phyloP scores from a whole-genome alignment of 2,329 filamentous ascomycete species.

The Elsinoe ampelina region DNA sequence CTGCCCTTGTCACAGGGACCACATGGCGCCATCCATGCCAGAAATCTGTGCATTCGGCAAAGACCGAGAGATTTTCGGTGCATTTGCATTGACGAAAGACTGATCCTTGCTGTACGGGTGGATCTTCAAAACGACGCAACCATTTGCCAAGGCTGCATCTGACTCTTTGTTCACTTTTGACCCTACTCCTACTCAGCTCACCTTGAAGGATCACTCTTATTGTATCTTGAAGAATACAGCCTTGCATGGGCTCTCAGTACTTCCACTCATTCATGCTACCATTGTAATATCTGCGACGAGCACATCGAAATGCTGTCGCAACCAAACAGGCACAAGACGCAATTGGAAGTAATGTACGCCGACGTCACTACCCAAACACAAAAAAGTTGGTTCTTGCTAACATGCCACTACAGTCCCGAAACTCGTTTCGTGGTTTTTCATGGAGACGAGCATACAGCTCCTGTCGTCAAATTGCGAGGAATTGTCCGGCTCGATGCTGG shows the following conservation, averaged over 20 bases:
- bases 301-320: slow-evolving; percentile 14
- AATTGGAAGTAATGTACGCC: slow-evolving; percentile 36
- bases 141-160: background rate
- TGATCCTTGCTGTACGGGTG: slow-evolving; percentile 7
- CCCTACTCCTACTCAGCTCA: slow-evolving; percentile 5
- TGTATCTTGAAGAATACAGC: background rate
- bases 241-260: background rate
- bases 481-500: slow-evolving; percentile 38
- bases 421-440: slow-evolving; percentile 42
- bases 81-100: background rate
- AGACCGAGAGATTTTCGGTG: slow-evolving; percentile 2
- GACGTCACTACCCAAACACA: background rate
- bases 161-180: slow-evolving; percentile 6
- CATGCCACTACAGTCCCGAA: slow-evolving; percentile 29
- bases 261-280: slow-evolving; percentile 1
- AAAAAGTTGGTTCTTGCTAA: slow-evolving; percentile 7
- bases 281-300: slow-evolving; percentile 2
- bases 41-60: slow-evolving; percentile 3
- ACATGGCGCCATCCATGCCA: slow-evolving; percentile 5
- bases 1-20: slow-evolving; percentile 7
- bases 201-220: background rate
- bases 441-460: slow-evolving; percentile 38
- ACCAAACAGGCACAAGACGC: slow-evolving; percentile 21
- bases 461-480: slow-evolving; percentile 37
- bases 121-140: background rate